Percentiles rank a stretch among this genome's conserved stretches.
phyloP scores from a whole-genome alignment of 768 basidiomycete genomes.

The Filobasidium wieringae region DNA sequence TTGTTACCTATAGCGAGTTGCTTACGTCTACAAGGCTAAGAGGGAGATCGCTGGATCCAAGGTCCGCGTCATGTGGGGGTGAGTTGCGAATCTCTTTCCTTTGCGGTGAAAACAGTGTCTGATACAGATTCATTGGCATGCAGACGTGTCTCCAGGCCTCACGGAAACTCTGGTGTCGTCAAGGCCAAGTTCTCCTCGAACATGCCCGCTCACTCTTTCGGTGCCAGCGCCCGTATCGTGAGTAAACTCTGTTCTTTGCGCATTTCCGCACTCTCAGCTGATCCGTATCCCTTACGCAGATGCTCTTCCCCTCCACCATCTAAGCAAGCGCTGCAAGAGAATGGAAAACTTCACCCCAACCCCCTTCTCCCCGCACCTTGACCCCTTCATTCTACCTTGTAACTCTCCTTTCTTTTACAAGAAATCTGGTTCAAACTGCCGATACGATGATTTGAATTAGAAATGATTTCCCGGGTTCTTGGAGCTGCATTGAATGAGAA shows the following conservation, averaged over 20 bases:
- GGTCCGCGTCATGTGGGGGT: conserved; percentile 97
- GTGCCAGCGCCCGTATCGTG: conserved; percentile 56
- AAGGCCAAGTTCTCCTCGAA: conserved; percentile 93
- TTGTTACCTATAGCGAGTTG: conserved; percentile 57
- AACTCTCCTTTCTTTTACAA: no score
- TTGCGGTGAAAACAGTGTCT: no score
- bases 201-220: conserved; percentile 88
- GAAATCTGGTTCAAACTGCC: no score
- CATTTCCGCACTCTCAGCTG: not conserved
- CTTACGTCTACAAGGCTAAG: conserved; percentile 97
- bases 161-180: conserved; percentile 89
- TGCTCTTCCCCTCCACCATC: conserved; percentile 40
- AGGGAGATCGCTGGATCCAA: conserved; percentile 86
- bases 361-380: no score
- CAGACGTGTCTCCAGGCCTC: conserved; percentile 84
- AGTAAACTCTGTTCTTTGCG: conserved; percentile 7
- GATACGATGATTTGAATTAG: no score
- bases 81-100: no score
- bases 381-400: no score
- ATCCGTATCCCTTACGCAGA: conserved; percentile 13
- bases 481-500: no score
- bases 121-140: no score
- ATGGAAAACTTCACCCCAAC: no score
- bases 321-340: conserved; percentile 20
- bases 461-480: no score